phyloP scores from a whole-genome alignment of 2,329 filamentous ascomycete species.

The Ceratocystis alfenasii region DNA sequence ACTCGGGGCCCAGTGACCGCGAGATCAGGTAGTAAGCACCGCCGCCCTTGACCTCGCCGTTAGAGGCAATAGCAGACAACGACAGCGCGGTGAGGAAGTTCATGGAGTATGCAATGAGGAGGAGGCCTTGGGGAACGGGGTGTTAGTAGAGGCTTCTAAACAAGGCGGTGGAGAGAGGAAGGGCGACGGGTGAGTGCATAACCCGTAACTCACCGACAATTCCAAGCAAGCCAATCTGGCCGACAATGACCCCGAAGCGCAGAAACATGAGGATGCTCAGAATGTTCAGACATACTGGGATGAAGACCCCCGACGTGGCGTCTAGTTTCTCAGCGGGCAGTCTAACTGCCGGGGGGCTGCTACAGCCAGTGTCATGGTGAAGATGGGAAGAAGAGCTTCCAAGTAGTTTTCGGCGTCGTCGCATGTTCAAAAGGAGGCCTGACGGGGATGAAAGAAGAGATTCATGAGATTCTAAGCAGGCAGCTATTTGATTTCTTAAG shows the following conservation, averaged over 20 bases:
- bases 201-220: constrained; percentile 52
- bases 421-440: constrained; percentile 3
- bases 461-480: background rate
- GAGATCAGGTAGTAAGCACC: constrained; percentile 86
- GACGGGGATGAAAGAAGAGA: background rate
- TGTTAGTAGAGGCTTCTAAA: constrained; percentile 3
- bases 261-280: constrained; percentile 88
- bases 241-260: constrained; percentile 73
- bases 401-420: constrained; percentile 11
- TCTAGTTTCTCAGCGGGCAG: constrained; percentile 50
- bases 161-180: too few relatives aligned
- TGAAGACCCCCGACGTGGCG: constrained; percentile 67
- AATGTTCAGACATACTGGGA: constrained; percentile 81
- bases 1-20: constrained; percentile 72
- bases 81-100: constrained; percentile 78
- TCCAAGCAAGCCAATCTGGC: constrained; percentile 65
- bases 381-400: constrained; percentile 3
- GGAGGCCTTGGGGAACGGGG: constrained; percentile 42
- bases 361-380: background rate
- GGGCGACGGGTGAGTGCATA: background rate
- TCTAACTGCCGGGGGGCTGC: background rate
- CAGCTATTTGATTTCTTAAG: too few relatives aligned
- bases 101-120: constrained; percentile 64
- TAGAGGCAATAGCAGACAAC: constrained; percentile 78
- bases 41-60: constrained; percentile 76